A percentile compares a stretch with the other conserved stretches of the same genome.
These are phyloP conservation scores for Suillus variegatus DNA, from an alignment of 768 basidiomycete species.

Conservation along the genomic window DNA sequence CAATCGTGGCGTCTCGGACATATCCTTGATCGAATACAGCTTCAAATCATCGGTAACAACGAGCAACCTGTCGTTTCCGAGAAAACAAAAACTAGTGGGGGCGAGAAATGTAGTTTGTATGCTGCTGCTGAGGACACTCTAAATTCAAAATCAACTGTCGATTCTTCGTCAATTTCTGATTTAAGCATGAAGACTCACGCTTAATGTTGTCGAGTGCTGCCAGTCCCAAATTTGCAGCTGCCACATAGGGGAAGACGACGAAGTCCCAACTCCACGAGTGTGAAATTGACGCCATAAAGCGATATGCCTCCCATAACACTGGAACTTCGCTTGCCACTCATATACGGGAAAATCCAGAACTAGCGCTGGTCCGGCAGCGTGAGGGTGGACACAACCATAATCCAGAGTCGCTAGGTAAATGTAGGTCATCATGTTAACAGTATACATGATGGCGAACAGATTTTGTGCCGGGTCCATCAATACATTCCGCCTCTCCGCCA, in stretches of 20 bases:
- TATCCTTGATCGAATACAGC: background rate
- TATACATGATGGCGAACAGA: background rate
- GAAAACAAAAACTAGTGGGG: background rate
- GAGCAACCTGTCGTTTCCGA: background rate
- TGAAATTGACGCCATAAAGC: background rate
- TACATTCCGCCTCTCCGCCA: background rate
- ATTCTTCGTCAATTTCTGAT: background rate
- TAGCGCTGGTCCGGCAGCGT: background rate
- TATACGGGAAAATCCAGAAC: background rate
- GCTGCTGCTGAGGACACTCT: background rate
- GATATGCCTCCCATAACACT: background rate
- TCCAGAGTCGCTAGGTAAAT: background rate
- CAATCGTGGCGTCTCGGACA: background rate
- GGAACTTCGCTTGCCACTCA: background rate
- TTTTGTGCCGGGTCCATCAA: background rate
- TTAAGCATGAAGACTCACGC: background rate
- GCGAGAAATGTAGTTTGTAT: background rate
- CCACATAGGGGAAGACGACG: background rate
- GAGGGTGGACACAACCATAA: background rate
- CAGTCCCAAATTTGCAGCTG: background rate
- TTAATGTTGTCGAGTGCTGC: background rate
- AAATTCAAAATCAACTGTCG: background rate
- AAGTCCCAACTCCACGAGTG: too few relatives aligned
- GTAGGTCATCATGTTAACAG: background rate
- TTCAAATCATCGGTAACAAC: background rate